Conservation (phyloP, 441 rosid genomes). For the Adansonia rubrostipa region DNA sequence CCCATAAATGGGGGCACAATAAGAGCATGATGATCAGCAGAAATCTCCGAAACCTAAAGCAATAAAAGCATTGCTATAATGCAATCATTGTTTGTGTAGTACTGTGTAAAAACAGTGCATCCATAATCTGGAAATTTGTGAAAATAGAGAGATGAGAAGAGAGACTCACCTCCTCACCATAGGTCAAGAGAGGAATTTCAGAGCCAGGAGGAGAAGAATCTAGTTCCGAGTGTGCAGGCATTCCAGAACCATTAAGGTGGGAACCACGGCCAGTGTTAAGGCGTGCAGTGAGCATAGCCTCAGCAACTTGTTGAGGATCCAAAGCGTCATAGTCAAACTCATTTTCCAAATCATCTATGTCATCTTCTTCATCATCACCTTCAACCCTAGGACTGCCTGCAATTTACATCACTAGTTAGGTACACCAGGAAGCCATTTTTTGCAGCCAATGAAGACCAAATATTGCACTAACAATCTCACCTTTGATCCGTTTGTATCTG, state of each 20-base stretch:
- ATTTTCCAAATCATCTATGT: slow-evolving; percentile 72
- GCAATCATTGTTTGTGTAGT: neutral
- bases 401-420: slow-evolving; percentile 23
- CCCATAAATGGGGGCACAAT: slow-evolving; percentile 62
- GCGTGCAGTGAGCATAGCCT: slow-evolving; percentile 48
- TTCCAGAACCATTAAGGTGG: slow-evolving; percentile 28
- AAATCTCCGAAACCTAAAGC: slow-evolving; percentile 59
- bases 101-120: slow-evolving; percentile 5
- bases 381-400: slow-evolving; percentile 83
- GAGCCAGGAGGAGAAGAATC: slow-evolving; percentile 55
- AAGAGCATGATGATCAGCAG: slow-evolving; percentile 69
- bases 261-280: slow-evolving; percentile 48
- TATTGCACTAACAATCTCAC: slow-evolving; percentile 36
- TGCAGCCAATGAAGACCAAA: neutral
- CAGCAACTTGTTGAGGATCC: slow-evolving; percentile 53
- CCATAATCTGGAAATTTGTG: neutral
- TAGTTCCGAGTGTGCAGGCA: slow-evolving; percentile 40
- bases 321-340: slow-evolving; percentile 62
- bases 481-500: slow-evolving; percentile 79
- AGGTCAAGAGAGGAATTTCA: slow-evolving; percentile 68
- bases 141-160: neutral
- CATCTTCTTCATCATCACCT: slow-evolving; percentile 87
- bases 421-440: neutral
- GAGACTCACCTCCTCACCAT: slow-evolving; percentile 61
- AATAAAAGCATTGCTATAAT: neutral